Percentiles rank a stretch among this genome's conserved stretches.
These are phyloP conservation scores for Clonostachys byssicola DNA, from an alignment of 2,329 filamentous ascomycete species.

Conservation along the genomic window DNA sequence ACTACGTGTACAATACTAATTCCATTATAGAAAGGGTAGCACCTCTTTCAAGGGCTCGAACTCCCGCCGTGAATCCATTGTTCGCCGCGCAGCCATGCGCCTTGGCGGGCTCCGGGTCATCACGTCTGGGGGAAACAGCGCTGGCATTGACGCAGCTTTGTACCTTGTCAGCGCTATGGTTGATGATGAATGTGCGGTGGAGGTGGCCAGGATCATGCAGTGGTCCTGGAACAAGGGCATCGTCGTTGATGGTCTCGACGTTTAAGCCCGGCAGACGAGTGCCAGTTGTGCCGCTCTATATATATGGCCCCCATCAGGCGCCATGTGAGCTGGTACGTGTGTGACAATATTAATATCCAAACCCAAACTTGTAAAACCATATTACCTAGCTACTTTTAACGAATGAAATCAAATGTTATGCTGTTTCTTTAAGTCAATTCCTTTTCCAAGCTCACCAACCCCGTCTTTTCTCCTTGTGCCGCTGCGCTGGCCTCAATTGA, in stretches of 20 bases:
- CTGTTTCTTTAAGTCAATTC: too few species aligned
- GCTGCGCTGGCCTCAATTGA: too few species aligned
- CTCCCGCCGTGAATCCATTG: slow-evolving; percentile 73
- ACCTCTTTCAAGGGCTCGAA: slow-evolving; percentile 76
- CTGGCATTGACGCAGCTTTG: slow-evolving; percentile 78
- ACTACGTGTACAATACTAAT: slow-evolving; percentile 11
- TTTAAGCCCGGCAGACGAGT: slow-evolving; percentile 40
- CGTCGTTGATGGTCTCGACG: slow-evolving; percentile 80
- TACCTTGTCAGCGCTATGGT: slow-evolving; percentile 84
- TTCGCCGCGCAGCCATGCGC: slow-evolving; percentile 71
- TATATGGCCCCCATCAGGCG: background rate
- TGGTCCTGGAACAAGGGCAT: slow-evolving; percentile 84
- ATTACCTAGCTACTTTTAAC: too few species aligned
- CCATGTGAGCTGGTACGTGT: background rate
- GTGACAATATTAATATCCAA: background rate
- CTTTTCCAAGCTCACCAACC: too few species aligned
- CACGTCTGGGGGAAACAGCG: slow-evolving; percentile 73
- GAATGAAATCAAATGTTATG: too few species aligned
- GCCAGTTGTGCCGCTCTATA: background rate
- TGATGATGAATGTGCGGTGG: slow-evolving; percentile 69
- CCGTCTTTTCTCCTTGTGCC: too few species aligned
- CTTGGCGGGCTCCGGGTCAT: slow-evolving; percentile 69
- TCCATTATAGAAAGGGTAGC: slow-evolving; percentile 65
- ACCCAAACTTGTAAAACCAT: too few species aligned
- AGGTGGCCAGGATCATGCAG: slow-evolving; percentile 72